Evolutionary conservation across 768 basidiomycete genomes (phyloP).

Genomic region (Melanogaster broomeanus): DNA sequence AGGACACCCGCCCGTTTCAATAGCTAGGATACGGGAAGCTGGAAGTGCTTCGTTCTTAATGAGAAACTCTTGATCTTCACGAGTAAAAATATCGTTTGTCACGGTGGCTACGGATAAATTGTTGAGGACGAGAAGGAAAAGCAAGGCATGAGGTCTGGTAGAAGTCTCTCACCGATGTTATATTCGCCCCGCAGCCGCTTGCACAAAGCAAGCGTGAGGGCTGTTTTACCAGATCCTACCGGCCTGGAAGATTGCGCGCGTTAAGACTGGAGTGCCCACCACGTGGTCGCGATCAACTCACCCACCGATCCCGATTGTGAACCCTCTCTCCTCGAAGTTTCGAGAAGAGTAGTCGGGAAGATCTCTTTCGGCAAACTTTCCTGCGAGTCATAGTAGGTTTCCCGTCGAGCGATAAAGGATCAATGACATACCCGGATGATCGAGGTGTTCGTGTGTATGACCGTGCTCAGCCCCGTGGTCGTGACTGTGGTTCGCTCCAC

Average conservation of each 20-base stretch:
- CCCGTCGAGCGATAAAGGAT: background rate
- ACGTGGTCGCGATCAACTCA: slow-evolving; percentile 37
- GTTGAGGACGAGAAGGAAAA: slow-evolving; percentile 6
- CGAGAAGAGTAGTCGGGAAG: slow-evolving; percentile 83
- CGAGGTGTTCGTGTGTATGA: slow-evolving; percentile 92
- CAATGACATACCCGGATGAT: slow-evolving; percentile 71
- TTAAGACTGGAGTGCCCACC: background rate
- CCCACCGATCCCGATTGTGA: slow-evolving; percentile 99
- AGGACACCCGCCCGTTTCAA: slow-evolving; percentile 97
- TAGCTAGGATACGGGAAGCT: slow-evolving; percentile 83
- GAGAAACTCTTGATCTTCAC: slow-evolving; percentile 96
- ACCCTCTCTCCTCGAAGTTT: slow-evolving; percentile 91
- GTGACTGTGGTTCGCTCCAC: slow-evolving; percentile 43
- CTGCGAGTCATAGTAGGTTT: slow-evolving; percentile 39
- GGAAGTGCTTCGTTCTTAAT: slow-evolving; percentile 91
- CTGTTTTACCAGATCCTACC: slow-evolving; percentile 98
- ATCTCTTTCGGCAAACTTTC: slow-evolving; percentile 91
- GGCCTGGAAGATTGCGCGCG: slow-evolving; percentile 53
- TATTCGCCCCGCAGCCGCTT: slow-evolving; percentile 75
- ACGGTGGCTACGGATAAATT: slow-evolving; percentile 67
- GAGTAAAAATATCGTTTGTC: slow-evolving; percentile 99
- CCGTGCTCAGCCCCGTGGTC: slow-evolving; percentile 80
- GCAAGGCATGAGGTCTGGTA: background rate
- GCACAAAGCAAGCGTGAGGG: slow-evolving; percentile 89
- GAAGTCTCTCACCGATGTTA: slow-evolving; percentile 75